Base-by-base conservation (phyloP, 169 alveolate species). In the Plasmodium yoelii region DNA sequence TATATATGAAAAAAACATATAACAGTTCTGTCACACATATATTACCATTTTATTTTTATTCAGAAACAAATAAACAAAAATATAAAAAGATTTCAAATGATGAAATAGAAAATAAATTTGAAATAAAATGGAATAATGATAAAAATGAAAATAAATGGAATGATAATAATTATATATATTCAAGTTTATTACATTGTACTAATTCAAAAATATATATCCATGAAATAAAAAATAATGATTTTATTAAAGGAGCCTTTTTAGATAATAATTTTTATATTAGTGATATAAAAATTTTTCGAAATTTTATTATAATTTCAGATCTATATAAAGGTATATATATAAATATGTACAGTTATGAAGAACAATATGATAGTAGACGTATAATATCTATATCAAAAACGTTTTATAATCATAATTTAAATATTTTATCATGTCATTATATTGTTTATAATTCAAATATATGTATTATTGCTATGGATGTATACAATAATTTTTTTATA, bases 361-460 rank as follows among this genome's bases (percentile, higher is more conserved):
- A 82, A 28, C 90, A 82, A 13, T 24, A 82, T 60, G 90, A 82
- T 55, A 68, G 90, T 42, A 8, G 90, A 82, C 67, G 90, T 15
- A 82, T 82, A 15, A 69, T 82, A 15, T 64, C 86, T 12, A 82
- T 82, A 82, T 56, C 90, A 1, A 82, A 67, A 26, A 47, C 24
- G 10, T 68, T 82, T 24, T 82, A 39, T 56, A 53, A 64, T 42
- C 3, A 51, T 42, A 82, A 82, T 68, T 55, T 82, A 46, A 82
- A 82, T 46, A 67, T 82, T 2, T 60, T 82, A 47, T 56, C 68
- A 26, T 82, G 90, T 55, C 90, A 82, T 15, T 68, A 68, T 46
- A 19, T 82, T 28, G 51, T 82, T 39, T 55, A 51, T 42, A 60
- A 82, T 15, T 56, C 67, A 1, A 22, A 22, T 61, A 67, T 82